Base-by-base conservation (phyloP, 805 yeast species). In the Yarrowia keelungensis region DNA sequence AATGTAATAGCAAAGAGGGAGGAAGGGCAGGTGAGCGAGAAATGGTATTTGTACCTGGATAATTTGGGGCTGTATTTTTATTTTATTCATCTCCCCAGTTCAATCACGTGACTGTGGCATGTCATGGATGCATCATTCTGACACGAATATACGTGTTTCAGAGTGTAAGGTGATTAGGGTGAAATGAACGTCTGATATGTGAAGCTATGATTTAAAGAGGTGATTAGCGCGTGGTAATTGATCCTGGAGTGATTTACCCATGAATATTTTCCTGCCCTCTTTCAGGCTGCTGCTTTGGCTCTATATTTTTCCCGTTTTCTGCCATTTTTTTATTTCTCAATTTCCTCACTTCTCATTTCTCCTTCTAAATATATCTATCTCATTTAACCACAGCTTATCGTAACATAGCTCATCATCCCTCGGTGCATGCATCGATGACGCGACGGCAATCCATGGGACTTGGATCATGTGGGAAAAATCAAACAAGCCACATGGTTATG, bases 391-490 rank as follows among this genome's bases (percentile, higher is more conserved):
- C 41, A 16, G 16, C 58, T 53, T 53, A 53, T 53, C 58, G 54
- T 32, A 35, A 22, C 61, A 54, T 54, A 41, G 46, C 61, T 39
- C 61, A 39, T 54, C 61, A 39, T 53, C 59, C 59, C 61, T 39
- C 62, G 38, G 47, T 26, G 62, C 62, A 56, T 56, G 62, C 62
- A 56, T 56, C 47, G 46, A 56, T 56, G 62, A 56, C 62, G 62
- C 62, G 62, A 56, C 62, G 39, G 47, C 62, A 26, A 41, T 41
- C 62, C 47, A 41, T 56, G 62, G 62, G 62, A 42, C 61, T 41
- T 54, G 46, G 61, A 54, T 54, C 61, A 54, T 54, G 61, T 54
- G 61, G 42, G 46, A 15, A 26, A 16, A 47, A 10, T 8, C 5
- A 45, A 45, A 8, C 11, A 54, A 19, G 61, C 61, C 61, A 54